Evolutionary conservation across 2,329 filamentous ascomycete species (phyloP), one percentile per base, ranked within the genome.

Genomic region (Ramularia collo-cygni): DNA sequence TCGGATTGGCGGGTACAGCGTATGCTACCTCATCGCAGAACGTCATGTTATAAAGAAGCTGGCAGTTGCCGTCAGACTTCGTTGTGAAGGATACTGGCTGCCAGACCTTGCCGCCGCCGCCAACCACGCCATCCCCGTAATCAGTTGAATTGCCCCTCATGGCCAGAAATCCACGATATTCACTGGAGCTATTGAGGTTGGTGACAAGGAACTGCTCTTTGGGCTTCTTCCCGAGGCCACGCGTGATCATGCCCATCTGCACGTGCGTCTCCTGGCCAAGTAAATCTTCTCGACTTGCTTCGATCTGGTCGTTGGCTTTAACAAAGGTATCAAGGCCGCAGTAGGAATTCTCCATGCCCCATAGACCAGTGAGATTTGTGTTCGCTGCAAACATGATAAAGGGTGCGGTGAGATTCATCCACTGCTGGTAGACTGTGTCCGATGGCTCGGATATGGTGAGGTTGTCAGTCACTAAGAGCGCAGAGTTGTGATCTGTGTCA

Each of bases 21-120:
- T 95, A 95, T 36, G 90, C 86, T 34, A 90, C 83, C 53, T 90
- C 79, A 51, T 82, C 76, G 66, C 92, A 98, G 62, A 96, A 93
- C 0, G 79, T 71, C n/a, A 98, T 77, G 57, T 93, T 81, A 61
- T 81, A 89, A 32, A 96, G 73, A 28, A 98, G 74, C 44, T 83
- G 82, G 62, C 92, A 98, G 56, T 89, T 94, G 44, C 79, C 76
- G 43, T 84, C 85, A 78, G 77, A 70, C 59, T 89, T 87, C 7
- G 90, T 95, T 5, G 69, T 71, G 62, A 94, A 94, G n/a, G 70
- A 72, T 36, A 83, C 83, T 35, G 44, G 13, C 36, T 71, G 69
- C 66, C 83, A 94, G 18, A 95, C 79, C 37, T 74, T 74, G 7
- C 86, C 85, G 21, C 89, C 87, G n/a, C 81, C 82, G 13, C 79